These are phyloP conservation scores for Daldinia decipiens DNA, from an alignment of 495 filamentous ascomycete species.

Conservation along the genomic window DNA sequence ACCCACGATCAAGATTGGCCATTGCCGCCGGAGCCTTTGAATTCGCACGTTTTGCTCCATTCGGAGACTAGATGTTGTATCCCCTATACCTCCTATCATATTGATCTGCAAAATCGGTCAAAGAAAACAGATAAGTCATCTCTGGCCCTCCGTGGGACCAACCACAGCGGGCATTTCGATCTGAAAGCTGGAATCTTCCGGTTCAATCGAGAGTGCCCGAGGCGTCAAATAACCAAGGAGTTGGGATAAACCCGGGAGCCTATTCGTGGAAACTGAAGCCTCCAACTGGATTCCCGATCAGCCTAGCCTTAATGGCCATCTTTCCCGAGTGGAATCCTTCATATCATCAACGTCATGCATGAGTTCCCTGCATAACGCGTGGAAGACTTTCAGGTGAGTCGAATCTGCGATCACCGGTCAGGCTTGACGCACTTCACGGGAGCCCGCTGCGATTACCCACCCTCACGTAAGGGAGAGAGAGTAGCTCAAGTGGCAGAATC, in stretches of 20 bases:
- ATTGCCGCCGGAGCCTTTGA: constrained; percentile 13
- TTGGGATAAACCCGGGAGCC: constrained; percentile 27
- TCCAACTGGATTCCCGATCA: constrained; percentile 24
- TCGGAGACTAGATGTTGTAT: constrained; percentile 34
- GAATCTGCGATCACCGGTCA: constrained; percentile 28
- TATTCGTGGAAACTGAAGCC: constrained; percentile 34
- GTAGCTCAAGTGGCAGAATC: constrained; percentile 14
- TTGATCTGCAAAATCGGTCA: constrained; percentile 40
- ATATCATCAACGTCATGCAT: constrained; percentile 46
- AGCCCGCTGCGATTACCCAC: constrained; percentile 24
- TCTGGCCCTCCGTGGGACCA: constrained; percentile 27
- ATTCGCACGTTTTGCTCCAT: constrained; percentile 27
- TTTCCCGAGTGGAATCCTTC: constrained; percentile 29
- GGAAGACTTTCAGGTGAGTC: constrained; percentile 27
- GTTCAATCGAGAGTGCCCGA: constrained; percentile 7
- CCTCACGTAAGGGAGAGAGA: constrained; percentile 37
- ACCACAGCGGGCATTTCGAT: constrained; percentile 25
- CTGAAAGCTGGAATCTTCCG: constrained; percentile 28
- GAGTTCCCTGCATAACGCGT: constrained; percentile 28
- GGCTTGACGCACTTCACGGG: constrained; percentile 17
- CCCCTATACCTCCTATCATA: constrained; percentile 34
- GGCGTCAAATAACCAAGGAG: constrained; percentile 19
- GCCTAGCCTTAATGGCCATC: constrained; percentile 18
- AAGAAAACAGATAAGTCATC: constrained; percentile 35
- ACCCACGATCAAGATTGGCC: constrained; percentile 23